Conservation (phyloP, 208 protist genomes). For the Leishmania turanica region DNA sequence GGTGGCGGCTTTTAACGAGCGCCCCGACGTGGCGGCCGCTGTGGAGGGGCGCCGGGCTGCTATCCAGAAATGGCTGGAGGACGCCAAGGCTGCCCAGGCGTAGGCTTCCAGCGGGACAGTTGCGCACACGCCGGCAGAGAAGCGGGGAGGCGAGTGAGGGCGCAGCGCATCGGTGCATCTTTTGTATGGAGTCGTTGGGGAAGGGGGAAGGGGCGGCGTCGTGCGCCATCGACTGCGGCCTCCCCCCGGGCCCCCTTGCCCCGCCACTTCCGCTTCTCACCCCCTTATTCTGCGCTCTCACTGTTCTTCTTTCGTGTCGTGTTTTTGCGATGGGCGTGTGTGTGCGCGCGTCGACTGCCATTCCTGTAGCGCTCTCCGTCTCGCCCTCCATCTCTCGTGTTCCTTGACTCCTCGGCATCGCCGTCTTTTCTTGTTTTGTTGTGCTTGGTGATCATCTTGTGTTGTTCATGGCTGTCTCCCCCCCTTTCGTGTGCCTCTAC, state of each 20-base stretch:
- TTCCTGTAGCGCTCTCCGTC: not conserved
- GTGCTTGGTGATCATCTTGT: not conserved
- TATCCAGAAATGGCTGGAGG: constrained; percentile 65
- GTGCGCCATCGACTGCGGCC: not conserved
- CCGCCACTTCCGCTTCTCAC: not conserved
- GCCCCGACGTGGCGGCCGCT: constrained; percentile 60
- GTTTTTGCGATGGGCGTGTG: not conserved
- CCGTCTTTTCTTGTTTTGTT: not conserved
- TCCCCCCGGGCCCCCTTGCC: too few relatives aligned
- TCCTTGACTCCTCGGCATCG: not conserved
- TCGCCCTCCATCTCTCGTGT: not conserved
- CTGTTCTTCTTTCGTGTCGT: not conserved
- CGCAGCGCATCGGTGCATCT: not conserved
- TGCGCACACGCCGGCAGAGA: not conserved
- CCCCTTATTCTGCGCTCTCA: not conserved
- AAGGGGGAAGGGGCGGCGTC: not conserved
- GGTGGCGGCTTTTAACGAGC: constrained; percentile 80
- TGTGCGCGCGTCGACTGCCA: not conserved
- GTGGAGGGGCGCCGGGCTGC: constrained; percentile 53
- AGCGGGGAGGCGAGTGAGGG: not conserved
- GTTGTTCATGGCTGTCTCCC: not conserved
- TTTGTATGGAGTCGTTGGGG: not conserved
- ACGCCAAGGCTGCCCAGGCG: constrained; percentile 35
- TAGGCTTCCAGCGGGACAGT: not conserved
- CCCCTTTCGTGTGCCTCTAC: not conserved